Evolutionary conservation across 2,329 filamentous ascomycete genomes (phyloP).

Genomic region (Dactylellina cionopaga): DNA sequence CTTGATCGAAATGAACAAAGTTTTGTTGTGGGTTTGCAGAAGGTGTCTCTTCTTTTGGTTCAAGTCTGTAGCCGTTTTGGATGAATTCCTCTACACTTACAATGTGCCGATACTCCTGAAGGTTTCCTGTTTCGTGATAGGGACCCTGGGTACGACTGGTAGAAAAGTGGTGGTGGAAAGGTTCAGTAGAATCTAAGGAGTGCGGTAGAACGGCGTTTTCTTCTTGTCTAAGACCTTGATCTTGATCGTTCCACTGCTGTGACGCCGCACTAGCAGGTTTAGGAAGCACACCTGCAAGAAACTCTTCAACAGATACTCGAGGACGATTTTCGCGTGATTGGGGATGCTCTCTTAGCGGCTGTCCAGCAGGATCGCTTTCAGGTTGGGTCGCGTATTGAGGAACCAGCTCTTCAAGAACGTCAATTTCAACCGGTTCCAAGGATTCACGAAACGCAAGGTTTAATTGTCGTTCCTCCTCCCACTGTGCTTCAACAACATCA

Average conservation of each 20-base stretch:
- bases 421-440: not conserved
- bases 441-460: slow-evolving; percentile 5
- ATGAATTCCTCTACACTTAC: not conserved
- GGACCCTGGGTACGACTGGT: not conserved
- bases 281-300: not conserved
- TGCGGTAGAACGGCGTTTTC: too few relatives aligned
- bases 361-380: not conserved
- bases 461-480: slow-evolving; percentile 6
- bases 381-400: not conserved
- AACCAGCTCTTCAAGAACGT: too few relatives aligned
- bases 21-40: not conserved
- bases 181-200: too few relatives aligned
- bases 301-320: not conserved
- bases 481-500: slow-evolving; percentile 40
- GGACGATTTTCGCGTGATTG: not conserved
- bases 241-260: too few relatives aligned
- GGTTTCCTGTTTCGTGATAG: not conserved
- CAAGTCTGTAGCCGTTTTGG: not conserved
- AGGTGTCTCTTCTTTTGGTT: not conserved
- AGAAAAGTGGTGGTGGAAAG: not conserved
- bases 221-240: too few relatives aligned
- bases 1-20: not conserved
- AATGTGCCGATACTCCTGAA: not conserved
- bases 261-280: not conserved
- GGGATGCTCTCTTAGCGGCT: not conserved